Evolutionary conservation across 75 land plant genomes (phyloP).

Genomic region (Sequoiadendron giganteum): DNA sequence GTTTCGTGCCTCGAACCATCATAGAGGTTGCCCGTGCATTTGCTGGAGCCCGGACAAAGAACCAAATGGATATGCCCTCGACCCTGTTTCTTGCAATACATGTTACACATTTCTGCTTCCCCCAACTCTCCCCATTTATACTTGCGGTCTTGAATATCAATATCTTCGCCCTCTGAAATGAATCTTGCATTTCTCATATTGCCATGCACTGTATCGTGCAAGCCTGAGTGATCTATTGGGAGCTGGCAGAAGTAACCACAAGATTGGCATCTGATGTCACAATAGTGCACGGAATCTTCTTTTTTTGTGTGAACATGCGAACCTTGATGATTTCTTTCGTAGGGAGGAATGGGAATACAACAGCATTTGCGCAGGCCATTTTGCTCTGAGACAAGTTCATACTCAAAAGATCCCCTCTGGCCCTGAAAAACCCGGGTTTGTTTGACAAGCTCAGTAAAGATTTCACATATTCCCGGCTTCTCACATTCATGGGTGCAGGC

Average conservation of each 20-base stretch:
- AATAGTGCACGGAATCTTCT: not conserved
- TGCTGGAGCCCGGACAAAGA: no score
- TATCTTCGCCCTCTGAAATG: no score
- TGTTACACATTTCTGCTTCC: no score
- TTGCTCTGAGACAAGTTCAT: not conserved
- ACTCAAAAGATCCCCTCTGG: not conserved
- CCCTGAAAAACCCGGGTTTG: not conserved
- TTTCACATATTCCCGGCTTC: not conserved
- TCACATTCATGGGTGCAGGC: conserved; percentile 18
- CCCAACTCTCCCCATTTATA: no score
- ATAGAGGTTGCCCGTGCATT: no score
- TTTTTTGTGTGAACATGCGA: not conserved
- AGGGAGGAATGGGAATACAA: not conserved
- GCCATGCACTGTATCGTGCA: not conserved
- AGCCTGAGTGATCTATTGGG: not conserved
- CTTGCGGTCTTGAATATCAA: no score
- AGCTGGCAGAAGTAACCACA: not conserved
- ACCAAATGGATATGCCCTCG: no score
- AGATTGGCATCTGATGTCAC: not conserved
- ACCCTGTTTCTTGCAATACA: no score
- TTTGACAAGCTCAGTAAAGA: not conserved
- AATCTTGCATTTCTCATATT: not conserved
- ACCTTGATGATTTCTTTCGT: not conserved
- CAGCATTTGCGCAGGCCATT: not conserved
- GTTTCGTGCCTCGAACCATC: no score